phyloP scores from a whole-genome alignment of 129 eudicot species.

The Chrysanthemum lavandulifolium region DNA sequence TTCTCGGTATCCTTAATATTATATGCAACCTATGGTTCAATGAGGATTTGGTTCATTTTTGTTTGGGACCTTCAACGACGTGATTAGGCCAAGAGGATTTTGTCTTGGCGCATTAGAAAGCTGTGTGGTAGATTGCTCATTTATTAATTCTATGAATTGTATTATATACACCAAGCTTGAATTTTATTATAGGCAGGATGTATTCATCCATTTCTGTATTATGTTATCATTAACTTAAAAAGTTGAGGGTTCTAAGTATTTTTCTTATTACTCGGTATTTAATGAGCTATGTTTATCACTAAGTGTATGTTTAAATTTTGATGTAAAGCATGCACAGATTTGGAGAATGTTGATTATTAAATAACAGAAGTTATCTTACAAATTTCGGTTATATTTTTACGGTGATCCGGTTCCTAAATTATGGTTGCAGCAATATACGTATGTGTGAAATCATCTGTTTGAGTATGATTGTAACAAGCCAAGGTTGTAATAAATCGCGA shows the following conservation, averaged over 20 bases:
- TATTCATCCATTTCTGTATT: neutral
- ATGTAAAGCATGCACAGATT: no score
- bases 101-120: constrained; percentile 4
- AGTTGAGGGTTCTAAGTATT: neutral
- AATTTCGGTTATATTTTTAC: no score
- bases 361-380: no score
- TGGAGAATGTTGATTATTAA: no score
- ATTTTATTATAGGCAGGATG: constrained; percentile 20
- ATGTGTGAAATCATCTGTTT: no score
- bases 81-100: constrained; percentile 3
- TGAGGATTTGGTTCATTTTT: constrained; percentile 24
- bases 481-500: no score
- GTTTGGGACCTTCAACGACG: neutral
- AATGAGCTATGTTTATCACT: neutral
- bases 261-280: neutral
- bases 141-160: neutral
- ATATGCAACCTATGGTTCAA: constrained; percentile 10
- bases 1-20: constrained; percentile 54
- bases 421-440: no score
- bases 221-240: neutral
- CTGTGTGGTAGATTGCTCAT: constrained; percentile 21
- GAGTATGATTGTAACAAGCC: no score
- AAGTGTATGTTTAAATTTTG: no score
- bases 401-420: no score
- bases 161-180: constrained; percentile 3